Conservation (phyloP, 140 eudicot species). For the Oenanthe javanica region DNA sequence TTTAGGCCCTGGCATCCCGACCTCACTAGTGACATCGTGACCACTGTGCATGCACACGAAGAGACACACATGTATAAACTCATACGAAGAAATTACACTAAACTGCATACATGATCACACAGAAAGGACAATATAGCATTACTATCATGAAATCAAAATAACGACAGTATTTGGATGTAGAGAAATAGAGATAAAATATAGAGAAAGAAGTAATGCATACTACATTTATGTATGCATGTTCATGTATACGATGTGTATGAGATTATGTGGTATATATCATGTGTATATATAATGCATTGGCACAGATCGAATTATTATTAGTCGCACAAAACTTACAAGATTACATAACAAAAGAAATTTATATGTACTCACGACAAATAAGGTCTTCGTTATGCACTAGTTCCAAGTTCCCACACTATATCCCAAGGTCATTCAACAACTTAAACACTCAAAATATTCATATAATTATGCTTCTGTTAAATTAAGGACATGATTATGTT, state of each 20-base stretch:
- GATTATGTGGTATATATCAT: too few species aligned
- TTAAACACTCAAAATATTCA: neutral
- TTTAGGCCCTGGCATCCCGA: neutral
- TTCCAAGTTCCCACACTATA: neutral
- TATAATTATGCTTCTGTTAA: neutral
- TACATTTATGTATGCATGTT: neutral
- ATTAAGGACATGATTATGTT: neutral
- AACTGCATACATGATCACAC: neutral
- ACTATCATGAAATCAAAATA: neutral
- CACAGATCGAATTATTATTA: neutral
- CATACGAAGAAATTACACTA: neutral
- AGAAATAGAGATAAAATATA: neutral
- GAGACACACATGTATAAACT: neutral
- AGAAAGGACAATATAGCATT: neutral
- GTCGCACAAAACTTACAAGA: neutral
- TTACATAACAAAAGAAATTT: too few species aligned
- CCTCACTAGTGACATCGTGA: too few species aligned
- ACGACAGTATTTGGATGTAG: neutral
- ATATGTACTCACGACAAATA: neutral
- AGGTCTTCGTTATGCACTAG: neutral
- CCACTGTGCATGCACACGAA: too few species aligned
- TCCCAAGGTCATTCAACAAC: neutral
- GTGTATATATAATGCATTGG: too few species aligned
- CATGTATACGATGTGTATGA: too few species aligned
- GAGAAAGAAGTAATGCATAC: neutral